Evolutionary conservation across 176 grass and related monocot species (phyloP).

Genomic region (Coix lacrymajobi): DNA sequence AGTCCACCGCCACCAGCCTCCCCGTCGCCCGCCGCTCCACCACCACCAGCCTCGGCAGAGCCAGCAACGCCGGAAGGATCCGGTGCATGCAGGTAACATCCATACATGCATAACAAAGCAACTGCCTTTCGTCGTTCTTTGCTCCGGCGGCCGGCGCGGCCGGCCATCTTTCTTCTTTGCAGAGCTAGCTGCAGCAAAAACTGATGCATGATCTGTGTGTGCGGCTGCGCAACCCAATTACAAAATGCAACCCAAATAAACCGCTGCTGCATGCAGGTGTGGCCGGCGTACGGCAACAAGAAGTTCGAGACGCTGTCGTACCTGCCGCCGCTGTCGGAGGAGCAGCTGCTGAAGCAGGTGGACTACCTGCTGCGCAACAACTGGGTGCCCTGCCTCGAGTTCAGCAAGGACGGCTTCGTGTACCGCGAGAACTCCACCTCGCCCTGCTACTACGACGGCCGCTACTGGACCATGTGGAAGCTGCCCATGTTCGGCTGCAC

Average conservation of each 20-base stretch:
- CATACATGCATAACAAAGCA: background rate
- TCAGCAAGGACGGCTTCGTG: constrained; percentile 53
- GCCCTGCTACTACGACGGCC: constrained; percentile 68
- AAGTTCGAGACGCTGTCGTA: constrained; percentile 95
- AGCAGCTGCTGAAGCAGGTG: constrained; percentile 61
- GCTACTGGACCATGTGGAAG: constrained; percentile 99
- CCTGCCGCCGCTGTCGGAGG: constrained; percentile 38
- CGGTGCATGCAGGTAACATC: constrained; percentile 69
- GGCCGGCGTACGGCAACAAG: constrained; percentile 51
- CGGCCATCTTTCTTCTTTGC: background rate
- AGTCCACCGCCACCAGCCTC: constrained; percentile 34
- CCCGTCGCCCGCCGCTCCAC: constrained; percentile 25
- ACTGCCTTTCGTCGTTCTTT: background rate
- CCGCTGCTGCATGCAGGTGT: constrained; percentile 28
- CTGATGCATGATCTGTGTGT: too few species aligned
- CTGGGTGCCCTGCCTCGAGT: constrained; percentile 82
- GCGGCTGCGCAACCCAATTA: too few species aligned
- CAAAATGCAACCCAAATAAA: background rate
- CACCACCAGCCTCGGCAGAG: constrained; percentile 21
- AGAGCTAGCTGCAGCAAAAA: too few species aligned
- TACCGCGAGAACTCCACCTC: constrained; percentile 47
- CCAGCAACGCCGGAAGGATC: constrained; percentile 64
- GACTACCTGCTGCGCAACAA: constrained; percentile 62
- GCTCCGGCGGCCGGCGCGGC: too few species aligned
- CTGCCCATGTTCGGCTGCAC: constrained; percentile 89